Percentiles rank a stretch among this genome's conserved stretches.
phyloP scores from a whole-genome alignment of 176 grass and related monocot genomes.

The Avena atlantica region DNA sequence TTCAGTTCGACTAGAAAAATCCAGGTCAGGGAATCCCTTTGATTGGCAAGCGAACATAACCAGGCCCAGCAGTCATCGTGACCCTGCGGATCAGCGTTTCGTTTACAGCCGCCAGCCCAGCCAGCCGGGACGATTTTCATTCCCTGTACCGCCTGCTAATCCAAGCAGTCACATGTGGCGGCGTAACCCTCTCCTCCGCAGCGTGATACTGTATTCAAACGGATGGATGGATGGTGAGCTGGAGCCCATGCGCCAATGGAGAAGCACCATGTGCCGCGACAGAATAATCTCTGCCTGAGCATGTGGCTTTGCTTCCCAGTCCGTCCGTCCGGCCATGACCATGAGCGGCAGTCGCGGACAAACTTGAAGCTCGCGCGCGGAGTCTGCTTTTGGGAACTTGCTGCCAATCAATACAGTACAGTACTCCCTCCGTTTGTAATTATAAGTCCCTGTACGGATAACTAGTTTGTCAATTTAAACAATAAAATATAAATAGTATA shows the following conservation, averaged over 20 bases:
- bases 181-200: background rate
- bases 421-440: no score
- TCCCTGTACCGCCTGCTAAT: background rate
- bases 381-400: constrained; percentile 11
- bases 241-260: constrained; percentile 44
- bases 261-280: constrained; percentile 38
- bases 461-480: no score
- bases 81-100: background rate
- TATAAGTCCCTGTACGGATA: no score
- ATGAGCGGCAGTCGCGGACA: constrained; percentile 29
- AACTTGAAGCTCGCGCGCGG: constrained; percentile 21
- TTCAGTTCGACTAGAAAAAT: background rate
- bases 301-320: constrained; percentile 41
- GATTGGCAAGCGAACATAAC: background rate
- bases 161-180: constrained; percentile 36
- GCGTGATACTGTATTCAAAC: constrained; percentile 12
- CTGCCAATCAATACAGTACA: background rate
- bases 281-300: constrained; percentile 49
- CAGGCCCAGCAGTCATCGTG: background rate
- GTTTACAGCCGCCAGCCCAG: background rate
- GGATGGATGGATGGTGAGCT: constrained; percentile 43
- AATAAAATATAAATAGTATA: no score
- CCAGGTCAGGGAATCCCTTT: background rate
- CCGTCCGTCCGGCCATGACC: background rate
- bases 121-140: background rate